These are phyloP conservation scores for Candida sanyaensis DNA, from an alignment of 1,139 yeast species.

Conservation along the genomic window DNA sequence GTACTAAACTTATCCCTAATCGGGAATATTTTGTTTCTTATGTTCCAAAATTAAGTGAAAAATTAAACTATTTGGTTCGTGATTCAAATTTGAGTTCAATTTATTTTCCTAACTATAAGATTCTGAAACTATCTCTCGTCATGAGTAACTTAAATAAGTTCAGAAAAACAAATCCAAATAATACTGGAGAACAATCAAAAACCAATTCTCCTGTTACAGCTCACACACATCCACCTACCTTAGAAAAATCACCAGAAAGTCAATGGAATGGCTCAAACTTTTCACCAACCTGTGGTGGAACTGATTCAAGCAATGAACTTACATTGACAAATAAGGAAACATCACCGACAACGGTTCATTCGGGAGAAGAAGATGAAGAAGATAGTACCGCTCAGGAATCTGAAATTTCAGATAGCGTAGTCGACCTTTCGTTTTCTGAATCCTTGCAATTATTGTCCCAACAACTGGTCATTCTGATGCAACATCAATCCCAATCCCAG, in stretches of 20 bases:
- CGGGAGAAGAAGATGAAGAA: background rate
- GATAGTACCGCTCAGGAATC: background rate
- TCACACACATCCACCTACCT: too few species aligned
- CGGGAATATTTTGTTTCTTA: slow-evolving; percentile 16
- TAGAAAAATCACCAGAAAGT: background rate
- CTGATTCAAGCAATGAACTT: background rate
- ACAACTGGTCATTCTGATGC: slow-evolving; percentile 4
- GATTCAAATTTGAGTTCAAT: slow-evolving; percentile 11
- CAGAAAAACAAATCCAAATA: background rate
- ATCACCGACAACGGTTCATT: background rate
- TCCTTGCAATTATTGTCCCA: slow-evolving; percentile 19
- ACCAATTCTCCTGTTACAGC: background rate
- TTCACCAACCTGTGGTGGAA: background rate
- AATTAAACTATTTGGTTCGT: slow-evolving; percentile 7
- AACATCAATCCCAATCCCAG: slow-evolving; percentile 2
- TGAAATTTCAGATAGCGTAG: slow-evolving; percentile 3
- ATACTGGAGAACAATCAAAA: background rate
- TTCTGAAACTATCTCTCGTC: slow-evolving; percentile 5
- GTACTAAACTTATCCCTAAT: slow-evolving; percentile 8
- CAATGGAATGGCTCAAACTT: background rate
- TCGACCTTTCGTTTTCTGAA: slow-evolving; percentile 18
- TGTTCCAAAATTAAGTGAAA: slow-evolving; percentile 16
- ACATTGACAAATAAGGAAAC: background rate
- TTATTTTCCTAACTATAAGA: slow-evolving; percentile 18
- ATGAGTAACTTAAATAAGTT: slow-evolving; percentile 11